phyloP scores from a whole-genome alignment of 306 rosid genomes.

The Cotoneaster glaucophyllus region DNA sequence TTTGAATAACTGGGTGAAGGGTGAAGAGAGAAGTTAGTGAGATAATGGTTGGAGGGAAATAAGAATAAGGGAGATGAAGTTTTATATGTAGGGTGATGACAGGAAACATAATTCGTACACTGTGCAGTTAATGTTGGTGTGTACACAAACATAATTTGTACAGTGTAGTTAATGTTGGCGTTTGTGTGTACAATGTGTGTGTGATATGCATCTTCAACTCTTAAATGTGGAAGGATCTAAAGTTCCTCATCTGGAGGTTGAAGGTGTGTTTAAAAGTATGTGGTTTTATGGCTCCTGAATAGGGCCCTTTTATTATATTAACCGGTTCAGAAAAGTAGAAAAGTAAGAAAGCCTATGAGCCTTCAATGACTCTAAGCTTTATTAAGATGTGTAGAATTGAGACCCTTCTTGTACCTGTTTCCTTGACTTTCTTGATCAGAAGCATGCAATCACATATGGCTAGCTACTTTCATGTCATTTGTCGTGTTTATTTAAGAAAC shows the following conservation, averaged over 20 bases:
- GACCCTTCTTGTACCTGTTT: not conserved
- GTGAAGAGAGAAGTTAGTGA: too few relatives aligned
- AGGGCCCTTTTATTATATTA: not conserved
- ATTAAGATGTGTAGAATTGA: not conserved
- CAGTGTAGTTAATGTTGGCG: not conserved
- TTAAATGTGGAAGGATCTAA: not conserved
- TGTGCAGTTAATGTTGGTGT: not conserved
- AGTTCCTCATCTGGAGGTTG: not conserved
- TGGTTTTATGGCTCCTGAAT: not conserved
- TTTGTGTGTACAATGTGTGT: too few relatives aligned
- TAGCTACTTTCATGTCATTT: conserved; percentile 15
- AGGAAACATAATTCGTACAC: not conserved
- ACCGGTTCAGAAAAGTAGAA: not conserved
- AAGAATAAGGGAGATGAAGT: not conserved
- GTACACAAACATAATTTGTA: not conserved
- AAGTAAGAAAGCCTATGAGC: not conserved
- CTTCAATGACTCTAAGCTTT: not conserved
- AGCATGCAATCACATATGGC: not conserved
- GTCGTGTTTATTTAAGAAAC: conserved; percentile 13
- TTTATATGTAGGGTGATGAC: not conserved
- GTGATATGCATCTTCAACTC: not conserved
- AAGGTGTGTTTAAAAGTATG: not conserved
- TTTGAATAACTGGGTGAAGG: too few relatives aligned
- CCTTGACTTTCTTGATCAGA: not conserved
- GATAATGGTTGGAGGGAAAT: too few relatives aligned